A percentile compares a stretch with the other conserved stretches of the same genome.
phyloP scores from a whole-genome alignment of 2,329 filamentous ascomycete species.

The Coniochaeta sp. region DNA sequence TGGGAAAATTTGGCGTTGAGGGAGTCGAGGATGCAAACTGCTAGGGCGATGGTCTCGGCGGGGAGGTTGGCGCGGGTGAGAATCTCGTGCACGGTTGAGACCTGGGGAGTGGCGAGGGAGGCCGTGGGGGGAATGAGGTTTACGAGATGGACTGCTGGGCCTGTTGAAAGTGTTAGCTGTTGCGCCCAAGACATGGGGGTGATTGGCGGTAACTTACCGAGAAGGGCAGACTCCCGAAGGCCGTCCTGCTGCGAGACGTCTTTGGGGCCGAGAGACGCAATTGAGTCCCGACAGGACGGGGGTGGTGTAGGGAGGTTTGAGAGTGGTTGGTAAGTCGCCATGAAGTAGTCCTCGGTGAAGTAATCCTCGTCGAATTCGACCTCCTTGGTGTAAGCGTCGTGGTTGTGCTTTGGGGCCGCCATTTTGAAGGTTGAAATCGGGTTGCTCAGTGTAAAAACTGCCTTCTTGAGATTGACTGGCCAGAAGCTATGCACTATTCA shows the following conservation, averaged over 20 bases:
- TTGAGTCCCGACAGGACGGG: constrained; percentile 42
- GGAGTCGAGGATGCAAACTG: constrained; percentile 60
- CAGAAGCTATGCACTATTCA: background rate
- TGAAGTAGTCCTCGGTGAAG: constrained; percentile 48
- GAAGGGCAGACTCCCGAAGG: constrained; percentile 30
- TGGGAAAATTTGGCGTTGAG: constrained; percentile 56
- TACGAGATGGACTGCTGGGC: constrained; percentile 58
- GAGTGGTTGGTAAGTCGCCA: constrained; percentile 55
- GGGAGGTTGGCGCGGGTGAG: constrained; percentile 51
- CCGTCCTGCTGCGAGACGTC: constrained; percentile 37
- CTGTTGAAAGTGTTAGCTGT: constrained; percentile 26
- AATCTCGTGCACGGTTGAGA: constrained; percentile 53
- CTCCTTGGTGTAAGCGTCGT: constrained; percentile 20
- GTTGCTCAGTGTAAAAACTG: no score
- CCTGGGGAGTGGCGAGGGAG: constrained; percentile 51
- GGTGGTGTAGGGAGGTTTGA: constrained; percentile 64
- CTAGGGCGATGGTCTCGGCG: constrained; percentile 55
- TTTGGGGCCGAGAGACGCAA: constrained; percentile 35
- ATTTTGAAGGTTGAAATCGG: constrained; percentile 2
- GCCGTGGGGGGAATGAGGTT: constrained; percentile 59
- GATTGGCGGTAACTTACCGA: constrained; percentile 25
- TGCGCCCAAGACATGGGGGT: background rate
- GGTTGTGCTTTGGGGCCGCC: constrained; percentile 6
- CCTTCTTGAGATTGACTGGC: no score
- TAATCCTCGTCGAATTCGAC: constrained; percentile 45